Base-by-base conservation (phyloP, 495 filamentous ascomycete species). In the Aspergillus conjunctus region DNA sequence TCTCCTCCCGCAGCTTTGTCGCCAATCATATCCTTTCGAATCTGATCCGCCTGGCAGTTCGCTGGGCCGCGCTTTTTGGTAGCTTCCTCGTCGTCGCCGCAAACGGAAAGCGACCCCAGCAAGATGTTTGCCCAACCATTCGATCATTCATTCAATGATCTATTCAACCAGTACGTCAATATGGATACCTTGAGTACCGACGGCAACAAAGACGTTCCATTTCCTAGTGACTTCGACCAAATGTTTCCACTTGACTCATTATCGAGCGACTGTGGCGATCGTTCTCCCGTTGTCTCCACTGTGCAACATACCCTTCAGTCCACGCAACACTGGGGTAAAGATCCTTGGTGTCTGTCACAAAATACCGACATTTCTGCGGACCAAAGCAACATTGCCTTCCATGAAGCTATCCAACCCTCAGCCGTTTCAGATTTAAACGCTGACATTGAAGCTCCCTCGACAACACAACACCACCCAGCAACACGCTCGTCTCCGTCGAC, bases 151-250 rank as follows among this genome's bases (percentile, higher is more conserved):
- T 79, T 77, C 72, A 79, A 78, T 70, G 77, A 80, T 65, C 64
- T 83, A 63, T 81, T 82, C 70, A 79, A 77, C 66, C 77, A 82
- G 71, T 80, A 77, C 65, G 75, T 82, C 70, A 78, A 80, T 59
- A 72, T 77, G 69, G 77, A 80, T 54, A 69, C 71, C 48, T 68
- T 72, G n/a, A 70, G 64, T 45, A 61, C 69, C 51, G 75, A 80
- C 64, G 71, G 65, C 60, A 73, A 75, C 68, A 78, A 78, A 69
- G 75, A 77, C 53, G 66, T 76, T 61, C 69, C 75, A 54, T 77
- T 81, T 65, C 63, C 70, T 39, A 67, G 74, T 41, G 73, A 81
- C 49, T 68, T 77, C 56, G 81, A 79, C 52, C 77, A 78, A 57
- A 61, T 78, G 37, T 77, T 83, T 66, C 60, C 72, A 26, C 64